A percentile compares a stretch with the other conserved stretches of the same genome.
phyloP scores from a whole-genome alignment of 805 yeast genomes.

The Gaillardinia entomophila region DNA sequence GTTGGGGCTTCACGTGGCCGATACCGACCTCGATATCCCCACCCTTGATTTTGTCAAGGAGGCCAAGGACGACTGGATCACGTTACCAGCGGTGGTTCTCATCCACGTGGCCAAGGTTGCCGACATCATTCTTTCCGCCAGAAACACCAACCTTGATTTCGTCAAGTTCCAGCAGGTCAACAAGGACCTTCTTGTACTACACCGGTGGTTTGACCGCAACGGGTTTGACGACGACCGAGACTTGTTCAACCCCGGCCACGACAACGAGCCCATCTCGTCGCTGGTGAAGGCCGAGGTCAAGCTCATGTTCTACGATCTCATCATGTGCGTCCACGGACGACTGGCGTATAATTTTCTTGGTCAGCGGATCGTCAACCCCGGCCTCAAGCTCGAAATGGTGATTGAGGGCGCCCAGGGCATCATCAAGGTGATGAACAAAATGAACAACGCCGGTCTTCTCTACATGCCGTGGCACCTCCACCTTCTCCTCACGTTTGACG shows the following conservation, averaged over 20 bases:
- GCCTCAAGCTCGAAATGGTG: conserved; percentile 25
- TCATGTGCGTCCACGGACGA: conserved; percentile 31
- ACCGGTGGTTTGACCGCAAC: conserved; percentile 26
- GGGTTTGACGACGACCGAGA: conserved; percentile 26
- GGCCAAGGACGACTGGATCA: conserved; percentile 43
- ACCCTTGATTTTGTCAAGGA: conserved; percentile 20
- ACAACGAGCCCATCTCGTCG: conserved; percentile 5
- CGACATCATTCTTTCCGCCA: conserved; percentile 27
- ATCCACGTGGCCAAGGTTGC: conserved; percentile 37
- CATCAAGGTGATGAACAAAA: conserved; percentile 20
- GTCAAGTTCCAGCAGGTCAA: conserved; percentile 26
- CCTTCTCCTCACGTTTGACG: conserved; percentile 39
- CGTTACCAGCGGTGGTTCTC: conserved; percentile 41
- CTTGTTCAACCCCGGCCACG: conserved; percentile 2
- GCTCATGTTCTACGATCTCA: conserved; percentile 33
- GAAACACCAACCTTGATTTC: conserved; percentile 17
- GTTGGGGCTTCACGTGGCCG: conserved; percentile 29
- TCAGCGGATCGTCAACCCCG: conserved; percentile 20
- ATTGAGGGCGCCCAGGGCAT: conserved; percentile 24
- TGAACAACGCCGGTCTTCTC: conserved; percentile 20
- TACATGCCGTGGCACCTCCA: conserved; percentile 50
- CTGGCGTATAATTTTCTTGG: conserved; percentile 28
- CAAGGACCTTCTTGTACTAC: conserved; percentile 21
- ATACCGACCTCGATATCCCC: conserved; percentile 30
- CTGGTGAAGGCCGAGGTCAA: conserved; percentile 30